These are phyloP conservation scores for Globisporangium takayamanum DNA, from an alignment of 352 stramenopile species.

Conservation along the genomic window DNA sequence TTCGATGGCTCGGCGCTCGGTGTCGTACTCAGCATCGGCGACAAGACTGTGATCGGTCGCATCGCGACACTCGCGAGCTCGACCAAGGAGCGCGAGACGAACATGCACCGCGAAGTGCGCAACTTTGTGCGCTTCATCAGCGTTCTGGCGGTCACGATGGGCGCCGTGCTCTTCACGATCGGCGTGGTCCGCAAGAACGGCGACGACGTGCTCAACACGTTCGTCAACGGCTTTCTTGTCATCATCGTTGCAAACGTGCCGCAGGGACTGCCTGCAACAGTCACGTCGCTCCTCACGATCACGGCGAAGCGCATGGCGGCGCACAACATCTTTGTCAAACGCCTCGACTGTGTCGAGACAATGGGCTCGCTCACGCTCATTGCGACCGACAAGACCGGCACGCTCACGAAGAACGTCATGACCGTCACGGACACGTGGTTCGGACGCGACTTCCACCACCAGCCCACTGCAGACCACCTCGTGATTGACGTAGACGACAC, in stretches of 20 bases:
- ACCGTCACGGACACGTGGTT: slow-evolving; percentile 41
- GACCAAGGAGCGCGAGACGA: slow-evolving; percentile 24
- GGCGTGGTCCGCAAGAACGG: slow-evolving; percentile 29
- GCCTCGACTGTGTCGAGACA: slow-evolving; percentile 85
- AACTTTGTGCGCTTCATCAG: slow-evolving; percentile 43
- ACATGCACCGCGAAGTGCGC: slow-evolving; percentile 40
- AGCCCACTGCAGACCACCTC: slow-evolving; percentile 19
- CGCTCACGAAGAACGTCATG: slow-evolving; percentile 80
- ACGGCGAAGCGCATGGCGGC: slow-evolving; percentile 70
- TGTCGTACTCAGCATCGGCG: slow-evolving; percentile 35
- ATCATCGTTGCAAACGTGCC: slow-evolving; percentile 68
- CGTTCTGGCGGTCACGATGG: slow-evolving; percentile 27
- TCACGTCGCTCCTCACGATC: slow-evolving; percentile 86
- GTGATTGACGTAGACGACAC: slow-evolving; percentile 29
- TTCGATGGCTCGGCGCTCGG: slow-evolving; percentile 37
- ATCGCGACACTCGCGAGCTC: slow-evolving; percentile 41
- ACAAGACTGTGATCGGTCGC: slow-evolving; percentile 46
- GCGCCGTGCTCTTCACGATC: slow-evolving; percentile 22
- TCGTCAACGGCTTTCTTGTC: slow-evolving; percentile 42
- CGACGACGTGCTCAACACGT: slow-evolving; percentile 29
- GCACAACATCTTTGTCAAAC: slow-evolving; percentile 86
- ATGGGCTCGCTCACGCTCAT: slow-evolving; percentile 86
- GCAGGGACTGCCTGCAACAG: slow-evolving; percentile 88
- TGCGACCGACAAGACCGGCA: slow-evolving; percentile 92
- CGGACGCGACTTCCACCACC: slow-evolving; percentile 24